Evolutionary conservation across 768 basidiomycete species (phyloP).

Genomic region (Dendrothele bispora): DNA sequence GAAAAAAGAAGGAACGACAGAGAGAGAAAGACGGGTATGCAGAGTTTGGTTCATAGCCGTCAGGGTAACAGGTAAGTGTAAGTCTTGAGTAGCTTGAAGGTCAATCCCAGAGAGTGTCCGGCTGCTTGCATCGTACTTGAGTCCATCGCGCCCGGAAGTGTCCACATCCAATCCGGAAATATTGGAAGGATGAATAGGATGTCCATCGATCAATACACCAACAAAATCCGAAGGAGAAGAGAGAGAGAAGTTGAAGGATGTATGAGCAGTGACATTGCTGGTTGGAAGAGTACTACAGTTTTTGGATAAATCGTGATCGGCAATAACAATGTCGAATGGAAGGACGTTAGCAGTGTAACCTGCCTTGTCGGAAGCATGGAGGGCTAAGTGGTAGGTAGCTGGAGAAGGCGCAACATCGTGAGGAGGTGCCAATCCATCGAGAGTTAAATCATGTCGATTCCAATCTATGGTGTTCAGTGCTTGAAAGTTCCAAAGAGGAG

Average conservation of each 20-base stretch:
- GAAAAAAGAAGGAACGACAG: conserved; percentile 76
- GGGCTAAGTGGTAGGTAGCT: conserved; percentile 45
- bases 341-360: conserved; percentile 65
- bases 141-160: conserved; percentile 56
- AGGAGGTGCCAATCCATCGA: conserved; percentile 75
- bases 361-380: conserved; percentile 71
- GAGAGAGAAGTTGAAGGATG: conserved; percentile 51
- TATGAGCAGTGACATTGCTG: conserved; percentile 68
- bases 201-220: conserved; percentile 64
- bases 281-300: conserved; percentile 48
- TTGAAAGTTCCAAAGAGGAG: conserved; percentile 61
- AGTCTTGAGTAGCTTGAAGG: conserved; percentile 31
- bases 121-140: conserved; percentile 55
- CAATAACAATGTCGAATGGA: conserved; percentile 66
- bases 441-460: conserved; percentile 63
- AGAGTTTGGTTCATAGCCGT: conserved; percentile 65
- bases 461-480: conserved; percentile 88
- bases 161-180: conserved; percentile 61
- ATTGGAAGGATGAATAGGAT: conserved; percentile 55
- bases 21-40: conserved; percentile 61
- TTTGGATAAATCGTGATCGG: conserved; percentile 65
- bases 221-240: conserved; percentile 57
- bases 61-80: conserved; percentile 59
- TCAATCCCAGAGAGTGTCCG: conserved; percentile 63
- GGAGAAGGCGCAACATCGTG: conserved; percentile 38